Conservation (phyloP, 1,284 basidiomycete species). For the Pholiota adiposa region DNA sequence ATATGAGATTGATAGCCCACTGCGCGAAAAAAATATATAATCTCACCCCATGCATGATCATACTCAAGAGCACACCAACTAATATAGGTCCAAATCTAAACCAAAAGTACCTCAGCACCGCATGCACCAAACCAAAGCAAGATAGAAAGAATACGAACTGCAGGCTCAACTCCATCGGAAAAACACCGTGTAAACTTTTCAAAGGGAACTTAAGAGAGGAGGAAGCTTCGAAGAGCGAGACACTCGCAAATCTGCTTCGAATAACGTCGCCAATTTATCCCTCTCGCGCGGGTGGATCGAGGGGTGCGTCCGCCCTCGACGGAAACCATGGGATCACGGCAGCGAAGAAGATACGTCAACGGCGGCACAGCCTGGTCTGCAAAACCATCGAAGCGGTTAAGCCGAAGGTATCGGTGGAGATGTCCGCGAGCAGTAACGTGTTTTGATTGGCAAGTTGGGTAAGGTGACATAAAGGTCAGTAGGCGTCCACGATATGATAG, state of each 20-base stretch:
- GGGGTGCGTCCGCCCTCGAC: not conserved
- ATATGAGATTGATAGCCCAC: not conserved
- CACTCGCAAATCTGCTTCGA: not conserved
- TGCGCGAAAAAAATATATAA: not conserved
- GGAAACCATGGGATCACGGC: not conserved
- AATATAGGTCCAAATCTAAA: conserved; percentile 5
- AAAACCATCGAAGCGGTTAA: not conserved
- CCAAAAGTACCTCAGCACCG: not conserved
- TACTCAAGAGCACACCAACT: conserved; percentile 1
- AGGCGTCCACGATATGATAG: not conserved
- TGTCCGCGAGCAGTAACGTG: not conserved
- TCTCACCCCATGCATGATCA: conserved; percentile 7
- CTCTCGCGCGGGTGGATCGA: not conserved
- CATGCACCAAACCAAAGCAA: not conserved
- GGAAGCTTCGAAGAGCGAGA: not conserved
- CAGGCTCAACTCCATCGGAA: not conserved
- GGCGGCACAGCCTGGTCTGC: not conserved
- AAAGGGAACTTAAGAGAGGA: not conserved
- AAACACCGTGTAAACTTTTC: not conserved
- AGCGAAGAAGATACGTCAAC: not conserved
- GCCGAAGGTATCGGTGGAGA: not conserved
- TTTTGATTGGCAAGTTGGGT: too few relatives aligned
- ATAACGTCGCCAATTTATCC: not conserved
- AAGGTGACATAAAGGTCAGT: not conserved
- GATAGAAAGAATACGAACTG: not conserved